Base-by-base conservation (phyloP, 2,329 filamentous ascomycete genomes). In the Elsinoe fawcettii region DNA sequence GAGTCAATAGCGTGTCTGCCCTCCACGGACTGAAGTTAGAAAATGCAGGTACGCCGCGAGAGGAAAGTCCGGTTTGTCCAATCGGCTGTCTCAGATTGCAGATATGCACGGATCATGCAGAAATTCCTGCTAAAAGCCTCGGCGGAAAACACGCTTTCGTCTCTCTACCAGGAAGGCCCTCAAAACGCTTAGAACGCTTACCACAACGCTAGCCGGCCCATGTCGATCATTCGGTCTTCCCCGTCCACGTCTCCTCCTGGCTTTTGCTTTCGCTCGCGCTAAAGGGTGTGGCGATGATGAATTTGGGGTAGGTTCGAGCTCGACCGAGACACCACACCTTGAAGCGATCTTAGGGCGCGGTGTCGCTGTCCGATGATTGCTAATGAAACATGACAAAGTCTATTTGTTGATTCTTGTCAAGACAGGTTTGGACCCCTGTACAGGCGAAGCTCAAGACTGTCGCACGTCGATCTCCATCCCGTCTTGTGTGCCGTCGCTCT, bases 311-410 rank as follows among this genome's bases (percentile, higher is more conserved):
- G 4, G 16, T 23, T 44, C 5, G 41, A 44, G 41, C 18, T 16
- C 41, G 41, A 22, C 41, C 41, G 41, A 23, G 41, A 22, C 41
- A 44, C 18, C 41, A 23, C 22, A 5, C 11, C 11, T 23, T 27
- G 41, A 25, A 46, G 18, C 22, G 41, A 46, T 25, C n/a, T 14
- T 46, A 46, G 41, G 41, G 41, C 23, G 22, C 20, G 41, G 41
- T 25, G 9, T 22, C 41, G 23, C 41, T 46, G 20, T 22, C 20
- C 41, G 20, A 46, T 12, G 41, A 46, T 46, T 46, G 41, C 41
- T n/a, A 46, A 25, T 46, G 41, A 46, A 46, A 46, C 41, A 46
- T 25, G 41, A 46, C 41, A 46, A 46, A 46, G 41, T 46, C 41
- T 44, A 44, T 23, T 44, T 14, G 41, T 6, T 23, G n/a, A 20